Evolutionary conservation across 345 rosid species (phyloP).

Genomic region (Bruguiera gymnorhiza): DNA sequence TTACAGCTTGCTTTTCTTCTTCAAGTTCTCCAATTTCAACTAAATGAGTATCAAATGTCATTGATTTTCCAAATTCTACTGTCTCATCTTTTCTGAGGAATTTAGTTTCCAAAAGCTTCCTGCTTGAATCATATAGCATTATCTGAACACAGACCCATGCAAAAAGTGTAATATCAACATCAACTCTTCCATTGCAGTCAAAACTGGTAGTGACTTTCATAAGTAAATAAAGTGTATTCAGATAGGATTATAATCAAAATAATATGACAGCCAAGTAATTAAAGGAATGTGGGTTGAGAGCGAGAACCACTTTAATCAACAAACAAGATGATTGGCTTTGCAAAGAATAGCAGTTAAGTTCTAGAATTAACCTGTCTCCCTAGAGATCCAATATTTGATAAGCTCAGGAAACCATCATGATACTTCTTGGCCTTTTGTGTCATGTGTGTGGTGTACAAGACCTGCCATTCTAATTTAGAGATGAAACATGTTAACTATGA

Average conservation of each 20-base stretch:
- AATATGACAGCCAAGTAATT: not conserved
- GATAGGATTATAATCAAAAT: not conserved
- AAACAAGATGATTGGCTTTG: slow-evolving; percentile 5
- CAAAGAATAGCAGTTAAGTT: slow-evolving; percentile 1
- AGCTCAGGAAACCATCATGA: slow-evolving; percentile 54
- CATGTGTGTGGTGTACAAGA: slow-evolving; percentile 55
- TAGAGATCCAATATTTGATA: slow-evolving; percentile 27
- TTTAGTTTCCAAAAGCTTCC: slow-evolving; percentile 35
- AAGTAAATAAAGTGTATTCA: not conserved
- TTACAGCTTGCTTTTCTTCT: slow-evolving; percentile 19
- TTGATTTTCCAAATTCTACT: slow-evolving; percentile 42
- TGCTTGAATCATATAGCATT: slow-evolving; percentile 49
- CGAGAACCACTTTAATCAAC: slow-evolving; percentile 7
- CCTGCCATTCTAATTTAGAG: slow-evolving; percentile 48
- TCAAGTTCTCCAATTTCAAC: slow-evolving; percentile 50
- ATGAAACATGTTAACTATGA: slow-evolving; percentile 12
- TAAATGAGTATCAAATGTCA: slow-evolving; percentile 41
- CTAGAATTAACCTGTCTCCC: slow-evolving; percentile 48
- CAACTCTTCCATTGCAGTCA: not conserved
- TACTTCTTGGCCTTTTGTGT: slow-evolving; percentile 63
- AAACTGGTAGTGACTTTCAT: not conserved
- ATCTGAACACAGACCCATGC: slow-evolving; percentile 34
- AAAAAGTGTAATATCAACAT: slow-evolving; percentile 14
- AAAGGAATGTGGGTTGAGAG: not conserved
- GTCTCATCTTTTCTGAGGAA: slow-evolving; percentile 51